Evolutionary conservation across 345 rosid genomes (phyloP).

Genomic region (Gossypium stocksii): DNA sequence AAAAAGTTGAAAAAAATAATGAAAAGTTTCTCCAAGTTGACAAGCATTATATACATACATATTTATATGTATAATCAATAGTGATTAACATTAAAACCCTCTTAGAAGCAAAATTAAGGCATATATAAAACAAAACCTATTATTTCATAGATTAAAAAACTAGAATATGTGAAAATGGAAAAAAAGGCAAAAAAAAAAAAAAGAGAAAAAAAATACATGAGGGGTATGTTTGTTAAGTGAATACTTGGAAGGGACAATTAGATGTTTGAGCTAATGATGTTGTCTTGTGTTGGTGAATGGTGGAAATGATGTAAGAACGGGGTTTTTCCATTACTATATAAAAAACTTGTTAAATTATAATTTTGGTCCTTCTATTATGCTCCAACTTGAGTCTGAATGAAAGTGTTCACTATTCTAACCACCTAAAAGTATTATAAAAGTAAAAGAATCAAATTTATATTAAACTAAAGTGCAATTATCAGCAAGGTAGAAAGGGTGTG

Average conservation of each 20-base stretch:
- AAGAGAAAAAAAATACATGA: no score
- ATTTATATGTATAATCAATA: slow-evolving; percentile 6
- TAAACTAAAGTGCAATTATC: no score
- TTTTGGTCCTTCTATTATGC: not conserved
- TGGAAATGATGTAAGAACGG: slow-evolving; percentile 79
- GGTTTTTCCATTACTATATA: slow-evolving; percentile 27
- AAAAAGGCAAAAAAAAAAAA: not conserved
- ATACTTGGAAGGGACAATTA: slow-evolving; percentile 39
- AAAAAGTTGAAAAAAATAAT: slow-evolving; percentile 5
- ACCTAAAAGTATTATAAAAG: no score
- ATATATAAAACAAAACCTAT: slow-evolving; percentile 17
- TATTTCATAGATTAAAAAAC: slow-evolving; percentile 9
- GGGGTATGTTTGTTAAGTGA: no score
- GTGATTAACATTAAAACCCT: slow-evolving; percentile 32
- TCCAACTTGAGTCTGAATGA: not conserved
- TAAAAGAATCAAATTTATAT: no score
- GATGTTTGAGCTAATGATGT: slow-evolving; percentile 72
- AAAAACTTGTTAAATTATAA: not conserved
- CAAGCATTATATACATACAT: slow-evolving; percentile 25
- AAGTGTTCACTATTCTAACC: no score
- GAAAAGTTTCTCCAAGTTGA: slow-evolving; percentile 29
- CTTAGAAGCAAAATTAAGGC: slow-evolving; percentile 13
- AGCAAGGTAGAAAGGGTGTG: no score
- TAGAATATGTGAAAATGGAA: slow-evolving; percentile 19
- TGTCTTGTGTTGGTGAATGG: slow-evolving; percentile 86